Base-by-base conservation (phyloP, 1,284 basidiomycete species). In the Anthracocystis panici-leucophaei region DNA sequence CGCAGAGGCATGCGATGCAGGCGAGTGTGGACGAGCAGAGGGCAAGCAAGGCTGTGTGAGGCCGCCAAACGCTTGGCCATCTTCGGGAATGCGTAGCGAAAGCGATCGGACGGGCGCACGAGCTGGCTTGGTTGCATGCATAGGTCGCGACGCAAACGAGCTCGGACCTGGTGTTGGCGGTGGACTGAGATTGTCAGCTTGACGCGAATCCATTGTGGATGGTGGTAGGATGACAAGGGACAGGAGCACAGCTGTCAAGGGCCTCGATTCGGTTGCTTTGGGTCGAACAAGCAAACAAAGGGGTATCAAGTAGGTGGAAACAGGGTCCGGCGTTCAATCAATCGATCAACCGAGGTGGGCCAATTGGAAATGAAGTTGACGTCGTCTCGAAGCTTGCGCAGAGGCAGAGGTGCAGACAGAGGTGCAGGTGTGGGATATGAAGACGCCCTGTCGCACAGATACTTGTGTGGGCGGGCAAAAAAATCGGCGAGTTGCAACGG, bases 121-220 rank as follows among this genome's bases (percentile, higher is more conserved):
- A 7, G 44, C 33, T 31, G 50, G 38, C 11, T 46, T 53, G 44
- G 53, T 10, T 4, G 57, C 23, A 31, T 57, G 61, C 48, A 59
- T 25, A 3, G 54, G 31, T 29, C 38, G 57, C 16, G 70, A 65
- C 18, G 70, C 65, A 45, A 75, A 70, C 20, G 72, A 65, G 63
- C 67, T 75, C 1, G 73, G 73, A 10, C 73, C 68, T 11, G 73
- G 68, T 12, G 73, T 70, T 5, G 67, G 68, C 10, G 73, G 73
- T 35, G 72, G 72, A 46, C 65, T 74, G 45, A 46, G 51, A 35
- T 71, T 56, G 20, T 45, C 35, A 3, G 14, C 38, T 10, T 62
- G 20, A 29, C 35, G 10, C 10, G 40, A 18, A 14, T 55, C 56
- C 67, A 70, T 70, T 21, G 52, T 55, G 53, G 46, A n/a, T 18